phyloP scores from a whole-genome alignment of 768 basidiomycete species.

The Pleurotus pulmonarius region DNA sequence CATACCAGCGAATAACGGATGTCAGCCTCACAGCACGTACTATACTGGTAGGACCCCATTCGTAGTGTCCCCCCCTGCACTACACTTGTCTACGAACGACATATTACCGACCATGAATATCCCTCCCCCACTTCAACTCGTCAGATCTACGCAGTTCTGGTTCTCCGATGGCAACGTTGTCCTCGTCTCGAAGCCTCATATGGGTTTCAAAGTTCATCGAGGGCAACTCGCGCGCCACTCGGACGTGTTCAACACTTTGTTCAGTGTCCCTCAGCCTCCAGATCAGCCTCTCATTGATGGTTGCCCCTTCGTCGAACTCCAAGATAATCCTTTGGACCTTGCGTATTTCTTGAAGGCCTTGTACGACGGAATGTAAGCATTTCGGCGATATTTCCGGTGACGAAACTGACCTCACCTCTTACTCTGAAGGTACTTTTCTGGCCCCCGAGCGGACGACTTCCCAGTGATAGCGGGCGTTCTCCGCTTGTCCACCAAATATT shows the following conservation, averaged over 20 bases:
- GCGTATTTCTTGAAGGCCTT: conserved; percentile 63
- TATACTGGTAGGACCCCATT: no score
- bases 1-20: no score
- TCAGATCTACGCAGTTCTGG: conserved; percentile 57
- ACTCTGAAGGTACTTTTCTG: conserved; percentile 51
- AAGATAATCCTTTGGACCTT: conserved; percentile 66
- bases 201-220: conserved; percentile 71
- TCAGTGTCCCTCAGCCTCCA: conserved; percentile 59
- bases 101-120: no score
- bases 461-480: conserved; percentile 58
- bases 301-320: conserved; percentile 54
- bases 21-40: no score
- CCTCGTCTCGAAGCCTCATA: conserved; percentile 45
- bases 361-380: conserved; percentile 71
- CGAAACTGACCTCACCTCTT: conserved; percentile 4
- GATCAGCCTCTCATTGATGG: conserved; percentile 51
- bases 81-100: no score
- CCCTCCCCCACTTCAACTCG: background rate
- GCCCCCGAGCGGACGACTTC: conserved; percentile 51
- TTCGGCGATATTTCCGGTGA: background rate
- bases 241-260: conserved; percentile 68
- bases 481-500: conserved; percentile 72
- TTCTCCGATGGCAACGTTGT: conserved; percentile 71
- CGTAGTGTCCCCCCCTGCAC: no score
- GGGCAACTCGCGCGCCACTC: conserved; percentile 75